Conservation (phyloP, 1,139 yeast species). For the Blastobotrys petasosporus region DNA sequence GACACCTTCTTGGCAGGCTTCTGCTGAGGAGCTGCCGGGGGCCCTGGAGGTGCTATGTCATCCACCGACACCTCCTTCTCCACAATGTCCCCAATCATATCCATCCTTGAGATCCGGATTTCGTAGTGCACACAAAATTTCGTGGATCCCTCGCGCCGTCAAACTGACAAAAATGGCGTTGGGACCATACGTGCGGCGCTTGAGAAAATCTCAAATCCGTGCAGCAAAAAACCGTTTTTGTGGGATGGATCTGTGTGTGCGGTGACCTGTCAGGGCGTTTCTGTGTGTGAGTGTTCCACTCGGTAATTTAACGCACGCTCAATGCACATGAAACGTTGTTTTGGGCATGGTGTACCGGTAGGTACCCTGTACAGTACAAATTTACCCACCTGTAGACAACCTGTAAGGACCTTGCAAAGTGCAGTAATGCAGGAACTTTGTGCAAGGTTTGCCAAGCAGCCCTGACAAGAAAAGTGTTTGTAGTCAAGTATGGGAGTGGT, state of each 20-base stretch:
- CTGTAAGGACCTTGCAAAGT: no score
- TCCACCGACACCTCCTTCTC: slow-evolving; percentile 30
- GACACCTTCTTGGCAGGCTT: slow-evolving; percentile 35
- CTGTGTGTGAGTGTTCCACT: no score
- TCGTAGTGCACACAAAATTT: not conserved
- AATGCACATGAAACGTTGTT: no score
- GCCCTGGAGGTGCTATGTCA: slow-evolving; percentile 27
- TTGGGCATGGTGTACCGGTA: no score
- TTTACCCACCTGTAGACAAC: no score
- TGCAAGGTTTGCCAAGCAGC: no score
- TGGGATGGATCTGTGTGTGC: not conserved
- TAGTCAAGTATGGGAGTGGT: no score
- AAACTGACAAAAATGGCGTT: not conserved
- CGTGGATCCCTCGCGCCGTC: not conserved
- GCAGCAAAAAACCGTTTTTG: not conserved
- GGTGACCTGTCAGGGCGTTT: no score
- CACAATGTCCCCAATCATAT: slow-evolving; percentile 63
- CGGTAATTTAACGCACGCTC: no score
- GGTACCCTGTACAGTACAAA: no score
- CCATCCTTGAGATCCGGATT: not conserved
- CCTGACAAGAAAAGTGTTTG: no score
- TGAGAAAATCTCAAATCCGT: not conserved
- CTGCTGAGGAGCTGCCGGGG: slow-evolving; percentile 32
- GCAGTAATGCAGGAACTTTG: no score
- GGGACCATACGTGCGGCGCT: not conserved